Evolutionary conservation across 2,329 filamentous ascomycete species (phyloP).

Genomic region (Talaromyces sp.): DNA sequence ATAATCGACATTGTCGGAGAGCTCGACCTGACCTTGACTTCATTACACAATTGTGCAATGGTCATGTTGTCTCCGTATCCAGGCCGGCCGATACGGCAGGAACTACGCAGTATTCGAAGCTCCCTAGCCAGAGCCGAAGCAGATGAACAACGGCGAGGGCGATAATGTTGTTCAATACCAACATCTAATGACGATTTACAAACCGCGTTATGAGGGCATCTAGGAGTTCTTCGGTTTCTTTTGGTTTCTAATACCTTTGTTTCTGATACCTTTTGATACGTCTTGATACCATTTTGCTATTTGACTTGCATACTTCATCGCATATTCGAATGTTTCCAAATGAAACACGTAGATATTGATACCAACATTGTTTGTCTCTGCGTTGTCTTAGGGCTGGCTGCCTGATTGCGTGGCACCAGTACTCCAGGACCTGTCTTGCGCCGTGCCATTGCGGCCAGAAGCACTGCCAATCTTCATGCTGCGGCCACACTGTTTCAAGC

Average conservation of each 20-base stretch:
- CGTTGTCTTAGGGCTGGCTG: background rate
- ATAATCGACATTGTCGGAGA: constrained; percentile 21
- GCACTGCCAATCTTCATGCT: background rate
- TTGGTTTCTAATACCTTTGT: background rate
- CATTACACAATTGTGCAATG: background rate
- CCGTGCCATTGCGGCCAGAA: background rate
- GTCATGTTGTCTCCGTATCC: background rate
- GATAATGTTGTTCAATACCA: background rate
- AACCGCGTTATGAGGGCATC: background rate
- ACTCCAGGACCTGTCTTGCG: background rate
- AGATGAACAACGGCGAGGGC: background rate
- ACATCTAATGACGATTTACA: background rate
- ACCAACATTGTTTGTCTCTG: background rate
- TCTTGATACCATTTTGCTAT: background rate
- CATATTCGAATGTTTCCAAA: background rate
- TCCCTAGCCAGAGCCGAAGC: background rate
- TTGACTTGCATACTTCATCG: no score
- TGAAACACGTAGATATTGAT: background rate
- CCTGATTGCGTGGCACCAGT: background rate
- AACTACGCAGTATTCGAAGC: background rate
- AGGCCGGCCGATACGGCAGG: background rate
- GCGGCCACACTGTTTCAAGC: background rate
- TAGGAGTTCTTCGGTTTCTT: background rate
- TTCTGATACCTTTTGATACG: no score
- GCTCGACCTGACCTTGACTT: constrained; percentile 10